Conservation (phyloP, 108 stramenopile species). For the Cyclotella atomus region DNA sequence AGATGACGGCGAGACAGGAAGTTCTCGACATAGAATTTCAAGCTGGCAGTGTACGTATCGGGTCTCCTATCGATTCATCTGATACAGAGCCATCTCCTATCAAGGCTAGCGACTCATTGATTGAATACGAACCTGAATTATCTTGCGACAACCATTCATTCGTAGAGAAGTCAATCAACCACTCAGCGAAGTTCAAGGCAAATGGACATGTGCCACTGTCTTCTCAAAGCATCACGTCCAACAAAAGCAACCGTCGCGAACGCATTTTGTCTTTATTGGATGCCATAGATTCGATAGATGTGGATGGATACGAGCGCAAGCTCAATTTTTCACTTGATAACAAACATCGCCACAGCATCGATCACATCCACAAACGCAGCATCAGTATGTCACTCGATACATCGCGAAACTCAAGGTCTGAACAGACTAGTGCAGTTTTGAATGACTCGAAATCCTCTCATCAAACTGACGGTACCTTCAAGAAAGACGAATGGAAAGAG, state of each 20-base stretch:
- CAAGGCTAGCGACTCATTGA: constrained; percentile 6
- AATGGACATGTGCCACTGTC: too few species aligned
- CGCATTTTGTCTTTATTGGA: not conserved
- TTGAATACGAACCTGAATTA: not conserved
- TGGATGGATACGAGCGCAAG: not conserved
- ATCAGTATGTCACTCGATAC: not conserved
- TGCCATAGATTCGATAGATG: not conserved
- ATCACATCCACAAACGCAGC: not conserved
- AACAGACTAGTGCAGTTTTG: not conserved
- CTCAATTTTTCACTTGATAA: not conserved
- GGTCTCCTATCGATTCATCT: not conserved
- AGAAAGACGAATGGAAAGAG: constrained; percentile 59
- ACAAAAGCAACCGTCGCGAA: not conserved
- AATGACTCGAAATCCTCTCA: constrained; percentile 7
- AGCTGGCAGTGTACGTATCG: not conserved
- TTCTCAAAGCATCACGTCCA: not conserved
- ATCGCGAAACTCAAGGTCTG: not conserved
- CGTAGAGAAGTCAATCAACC: not conserved
- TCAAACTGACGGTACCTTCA: not conserved
- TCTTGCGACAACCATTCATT: not conserved
- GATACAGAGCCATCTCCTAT: not conserved
- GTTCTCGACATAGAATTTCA: not conserved
- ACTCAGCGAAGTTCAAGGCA: not conserved
- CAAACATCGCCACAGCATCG: not conserved
- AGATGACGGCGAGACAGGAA: not conserved